Base-by-base conservation (phyloP, 164 flowering plant species). In the Magnolia changhungtana region DNA sequence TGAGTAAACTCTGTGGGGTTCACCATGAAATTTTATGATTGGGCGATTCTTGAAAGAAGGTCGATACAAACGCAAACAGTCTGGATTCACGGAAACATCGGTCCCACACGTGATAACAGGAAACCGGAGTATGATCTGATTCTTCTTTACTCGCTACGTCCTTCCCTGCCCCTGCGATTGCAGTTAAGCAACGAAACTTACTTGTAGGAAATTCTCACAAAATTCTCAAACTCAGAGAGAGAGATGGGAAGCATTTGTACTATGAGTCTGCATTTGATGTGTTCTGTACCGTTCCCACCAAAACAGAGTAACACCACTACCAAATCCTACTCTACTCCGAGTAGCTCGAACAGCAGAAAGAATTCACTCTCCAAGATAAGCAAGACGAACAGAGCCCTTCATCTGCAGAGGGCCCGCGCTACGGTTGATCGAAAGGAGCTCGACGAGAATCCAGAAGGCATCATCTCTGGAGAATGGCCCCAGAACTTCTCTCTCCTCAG, bases 381-480 rank as follows among this genome's bases (percentile, higher is more conserved):
- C 37, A 75, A 71, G 18, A 49, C 52, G 68, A 59, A 8, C 11
- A 55, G 61, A 55, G 11, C 16, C 18, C 11, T 16, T 55, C 16
- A 10, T 61, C 67, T 19, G 6, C 49, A 18, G 2, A 71, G 9
- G 23, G 69, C 64, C 19, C 61, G 55, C 61, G 77, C 77, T n/a
- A 73, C 79, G 1, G 78, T 49, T 5, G 79, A 81, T 8, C 67
- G 76, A 1, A 70, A 67, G 9, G 78, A 63, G 29, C 45, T 65
- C 24, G 79, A 81, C 16, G 74, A 74, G 27, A 71, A 24, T 29
- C 81, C 81, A 27, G 81, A 81, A 61, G 81, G 78, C 58, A 82
- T 82, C 55, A 70, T 82, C 21, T 76, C 84, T 13, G 84, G 84
- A 59, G 84, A 82, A 66, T 82, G 84, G 84, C 84, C 81, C 7